phyloP scores from a whole-genome alignment of 2,329 filamentous ascomycete genomes.

The Epichloe amarillans region DNA sequence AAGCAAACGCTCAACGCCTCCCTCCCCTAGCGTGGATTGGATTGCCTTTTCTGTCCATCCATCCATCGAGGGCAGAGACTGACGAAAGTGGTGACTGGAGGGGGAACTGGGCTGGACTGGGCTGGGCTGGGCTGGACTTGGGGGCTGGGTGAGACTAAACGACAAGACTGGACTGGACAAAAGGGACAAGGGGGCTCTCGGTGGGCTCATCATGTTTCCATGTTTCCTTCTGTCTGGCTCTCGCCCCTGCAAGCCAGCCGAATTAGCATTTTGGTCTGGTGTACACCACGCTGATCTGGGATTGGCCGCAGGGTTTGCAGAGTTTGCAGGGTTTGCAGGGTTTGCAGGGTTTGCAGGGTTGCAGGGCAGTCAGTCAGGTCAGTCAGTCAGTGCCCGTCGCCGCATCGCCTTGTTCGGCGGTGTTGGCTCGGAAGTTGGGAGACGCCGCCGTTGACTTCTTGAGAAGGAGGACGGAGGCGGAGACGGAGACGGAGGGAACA shows the following conservation, averaged over 20 bases:
- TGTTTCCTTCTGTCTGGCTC: too few relatives aligned
- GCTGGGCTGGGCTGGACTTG: too few relatives aligned
- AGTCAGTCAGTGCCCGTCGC: constrained; percentile 7
- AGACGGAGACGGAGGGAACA: too few relatives aligned
- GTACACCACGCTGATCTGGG: constrained; percentile 7
- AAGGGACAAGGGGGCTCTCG: too few relatives aligned
- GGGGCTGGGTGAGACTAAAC: neutral
- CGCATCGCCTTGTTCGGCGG: constrained; percentile 7
- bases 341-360: too few relatives aligned
- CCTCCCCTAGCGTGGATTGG: neutral
- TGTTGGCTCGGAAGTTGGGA: neutral
- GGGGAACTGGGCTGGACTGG: too few relatives aligned
- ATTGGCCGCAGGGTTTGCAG: constrained; percentile 3
- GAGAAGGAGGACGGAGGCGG: too few relatives aligned
- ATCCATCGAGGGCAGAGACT: neutral
- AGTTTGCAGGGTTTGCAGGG: too few relatives aligned
- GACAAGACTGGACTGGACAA: too few relatives aligned
- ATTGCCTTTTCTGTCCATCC: neutral
- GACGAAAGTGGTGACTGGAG: neutral
- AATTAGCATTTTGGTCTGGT: neutral
- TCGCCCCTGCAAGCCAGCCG: too few relatives aligned
- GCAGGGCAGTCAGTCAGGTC: neutral
- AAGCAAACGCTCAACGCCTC: neutral
- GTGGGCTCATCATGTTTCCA: too few relatives aligned
- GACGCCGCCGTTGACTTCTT: too few relatives aligned